phyloP scores from a whole-genome alignment of 2,329 filamentous ascomycete genomes.

The Fusarium anthophilum region DNA sequence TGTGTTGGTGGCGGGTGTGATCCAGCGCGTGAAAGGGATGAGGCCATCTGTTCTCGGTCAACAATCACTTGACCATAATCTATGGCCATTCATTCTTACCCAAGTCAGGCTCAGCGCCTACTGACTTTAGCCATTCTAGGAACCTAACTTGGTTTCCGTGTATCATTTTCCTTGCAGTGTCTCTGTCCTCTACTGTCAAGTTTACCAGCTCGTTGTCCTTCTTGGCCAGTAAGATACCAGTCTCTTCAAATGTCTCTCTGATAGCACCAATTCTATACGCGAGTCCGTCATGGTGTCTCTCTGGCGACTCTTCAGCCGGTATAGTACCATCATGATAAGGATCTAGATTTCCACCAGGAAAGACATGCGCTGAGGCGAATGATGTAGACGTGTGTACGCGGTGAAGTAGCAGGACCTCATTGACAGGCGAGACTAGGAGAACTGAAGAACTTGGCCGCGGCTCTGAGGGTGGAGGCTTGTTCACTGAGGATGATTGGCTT shows the following conservation, averaged over 20 bases:
- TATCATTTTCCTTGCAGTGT: constrained; percentile 73
- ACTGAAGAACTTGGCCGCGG: constrained; percentile 79
- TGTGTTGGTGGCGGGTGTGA: constrained; percentile 78
- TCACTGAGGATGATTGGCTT: constrained; percentile 15
- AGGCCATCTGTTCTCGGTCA: constrained; percentile 62
- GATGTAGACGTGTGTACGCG: constrained; percentile 83
- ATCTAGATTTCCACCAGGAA: constrained; percentile 89
- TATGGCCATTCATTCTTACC: constrained; percentile 56
- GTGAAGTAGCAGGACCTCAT: constrained; percentile 88
- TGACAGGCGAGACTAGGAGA: constrained; percentile 83
- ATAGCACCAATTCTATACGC: constrained; percentile 86
- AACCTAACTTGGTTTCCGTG: constrained; percentile 75
- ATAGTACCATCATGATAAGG: constrained; percentile 76
- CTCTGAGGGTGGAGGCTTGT: constrained; percentile 45
- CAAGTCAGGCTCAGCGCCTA: constrained; percentile 71
- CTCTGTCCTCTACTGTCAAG: constrained; percentile 67
- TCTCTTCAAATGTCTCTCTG: constrained; percentile 94
- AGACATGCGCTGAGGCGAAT: constrained; percentile 93
- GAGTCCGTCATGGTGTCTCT: constrained; percentile 74
- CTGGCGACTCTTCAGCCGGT: constrained; percentile 55
- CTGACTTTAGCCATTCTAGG: constrained; percentile 65
- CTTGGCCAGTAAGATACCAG: constrained; percentile 81
- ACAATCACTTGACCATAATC: not conserved
- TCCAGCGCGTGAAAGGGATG: constrained; percentile 89
- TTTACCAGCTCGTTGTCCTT: constrained; percentile 66